Base-by-base conservation (phyloP, 2,329 filamentous ascomycete species). In the Dactylellina haptotyla region DNA sequence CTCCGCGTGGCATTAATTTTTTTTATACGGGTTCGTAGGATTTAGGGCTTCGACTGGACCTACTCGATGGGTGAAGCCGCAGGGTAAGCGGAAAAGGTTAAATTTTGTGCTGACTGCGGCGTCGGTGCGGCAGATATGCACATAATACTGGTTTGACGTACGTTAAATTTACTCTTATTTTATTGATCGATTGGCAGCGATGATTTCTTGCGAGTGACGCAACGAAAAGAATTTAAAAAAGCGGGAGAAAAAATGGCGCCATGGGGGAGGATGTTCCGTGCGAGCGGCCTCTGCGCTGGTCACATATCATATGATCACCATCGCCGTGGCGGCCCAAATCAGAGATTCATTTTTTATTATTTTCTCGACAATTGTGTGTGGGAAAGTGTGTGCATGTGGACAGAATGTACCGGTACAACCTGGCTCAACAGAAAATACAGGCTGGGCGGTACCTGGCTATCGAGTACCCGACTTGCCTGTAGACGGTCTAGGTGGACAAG, bases 191-290 rank as follows among this genome's bases (percentile, higher is more conserved):
- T n/a, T n/a, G n/a, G n/a, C n/a, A n/a, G n/a, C n/a, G n/a, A n/a
- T n/a, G n/a, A n/a, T n/a, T n/a, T n/a, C n/a, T n/a, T n/a, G n/a
- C n/a, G n/a, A 9, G 53, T 59, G 56, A 46, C 56, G 56, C 41
- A 46, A 57, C 9, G 43, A 34, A 34, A 34, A 34, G 14, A 46
- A n/a, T n/a, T n/a, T n/a, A n/a, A n/a, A 46, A 59, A 37, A 26
- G 34, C 56, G 56, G 56, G 34, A 46, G 8, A n/a, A n/a, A n/a
- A n/a, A 59, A 46, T 59, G 43, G 56, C 56, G 56, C 39, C 56
- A 59, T 46, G 8, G 23, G 39, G 20, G 50, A 32, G 26, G 23
- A 43, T 14, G 30, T 54, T 34, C 50, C 50, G 50, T 54, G 50
- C 18, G 2, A 25, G 12, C 20, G 28, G 39, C 54, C 25, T 43